Conservation (phyloP, 495 filamentous ascomycete genomes). For the Trichoderma asperelloides region DNA sequence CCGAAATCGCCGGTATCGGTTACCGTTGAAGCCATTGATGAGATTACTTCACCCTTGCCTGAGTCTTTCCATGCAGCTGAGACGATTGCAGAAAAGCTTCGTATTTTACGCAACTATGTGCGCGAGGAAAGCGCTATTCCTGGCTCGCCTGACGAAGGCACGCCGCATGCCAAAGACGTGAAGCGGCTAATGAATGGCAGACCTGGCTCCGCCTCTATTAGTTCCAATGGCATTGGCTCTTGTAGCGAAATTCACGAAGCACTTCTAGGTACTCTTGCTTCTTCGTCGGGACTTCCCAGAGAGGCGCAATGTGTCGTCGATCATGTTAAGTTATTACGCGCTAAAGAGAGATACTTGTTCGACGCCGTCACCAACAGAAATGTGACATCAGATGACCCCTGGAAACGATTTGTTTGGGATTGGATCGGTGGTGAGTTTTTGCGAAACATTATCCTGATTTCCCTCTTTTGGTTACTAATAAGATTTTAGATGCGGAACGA, state of each 20-base stretch:
- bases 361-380: conserved; percentile 58
- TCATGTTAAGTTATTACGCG: conserved; percentile 38
- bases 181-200: neutral
- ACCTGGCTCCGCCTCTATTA: neutral
- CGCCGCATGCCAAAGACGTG: neutral
- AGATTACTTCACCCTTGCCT: conserved; percentile 19
- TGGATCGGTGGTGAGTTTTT: conserved; percentile 57
- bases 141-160: neutral
- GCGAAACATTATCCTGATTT: neutral
- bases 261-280: conserved; percentile 40
- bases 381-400: conserved; percentile 62
- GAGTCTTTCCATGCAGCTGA: conserved; percentile 21
- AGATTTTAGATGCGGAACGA: conserved; percentile 48
- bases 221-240: conserved; percentile 16
- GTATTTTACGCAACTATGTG: conserved; percentile 24
- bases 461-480: conserved; percentile 8
- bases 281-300: conserved; percentile 24
- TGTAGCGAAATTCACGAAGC: conserved; percentile 36
- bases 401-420: conserved; percentile 66
- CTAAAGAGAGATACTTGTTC: conserved; percentile 71
- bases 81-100: conserved; percentile 31
- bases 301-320: conserved; percentile 31
- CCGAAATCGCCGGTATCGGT: conserved; percentile 10
- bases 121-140: neutral
- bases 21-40: conserved; percentile 10